phyloP scores from a whole-genome alignment of 108 stramenopile genomes.

The Mediolabrus comicus region DNA sequence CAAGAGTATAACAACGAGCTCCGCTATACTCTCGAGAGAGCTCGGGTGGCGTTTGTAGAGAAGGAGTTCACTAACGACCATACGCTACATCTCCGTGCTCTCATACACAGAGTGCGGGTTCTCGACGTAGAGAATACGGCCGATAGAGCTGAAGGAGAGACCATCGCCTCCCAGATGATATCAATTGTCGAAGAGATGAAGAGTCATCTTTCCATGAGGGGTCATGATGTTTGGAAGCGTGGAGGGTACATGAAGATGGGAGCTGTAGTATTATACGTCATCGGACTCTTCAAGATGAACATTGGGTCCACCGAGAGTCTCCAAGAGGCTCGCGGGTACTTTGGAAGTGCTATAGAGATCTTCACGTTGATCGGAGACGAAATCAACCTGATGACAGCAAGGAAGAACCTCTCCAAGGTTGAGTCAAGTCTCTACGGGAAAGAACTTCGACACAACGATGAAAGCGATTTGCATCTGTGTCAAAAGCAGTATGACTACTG shows the following conservation, averaged over 20 bases:
- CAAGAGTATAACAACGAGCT: background rate
- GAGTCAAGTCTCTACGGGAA: background rate
- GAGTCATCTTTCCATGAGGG: background rate
- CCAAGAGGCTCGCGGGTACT: background rate
- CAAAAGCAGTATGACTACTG: background rate
- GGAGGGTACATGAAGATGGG: background rate
- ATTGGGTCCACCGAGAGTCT: background rate
- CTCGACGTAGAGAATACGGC: background rate
- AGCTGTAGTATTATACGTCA: background rate
- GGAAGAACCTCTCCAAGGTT: background rate
- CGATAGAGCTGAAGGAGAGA: background rate
- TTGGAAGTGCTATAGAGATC: background rate
- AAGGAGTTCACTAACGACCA: background rate
- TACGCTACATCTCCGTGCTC: background rate
- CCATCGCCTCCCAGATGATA: background rate
- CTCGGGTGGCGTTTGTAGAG: background rate
- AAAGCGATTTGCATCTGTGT: background rate
- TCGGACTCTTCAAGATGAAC: background rate
- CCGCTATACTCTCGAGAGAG: background rate
- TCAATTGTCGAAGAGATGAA: constrained; percentile 2
- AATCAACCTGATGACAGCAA: background rate
- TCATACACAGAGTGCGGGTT: background rate
- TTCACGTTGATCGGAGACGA: background rate
- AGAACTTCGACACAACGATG: background rate
- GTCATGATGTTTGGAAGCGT: background rate